Base-by-base conservation (phyloP, 768 basidiomycete species). In the Lactarius vividus region DNA sequence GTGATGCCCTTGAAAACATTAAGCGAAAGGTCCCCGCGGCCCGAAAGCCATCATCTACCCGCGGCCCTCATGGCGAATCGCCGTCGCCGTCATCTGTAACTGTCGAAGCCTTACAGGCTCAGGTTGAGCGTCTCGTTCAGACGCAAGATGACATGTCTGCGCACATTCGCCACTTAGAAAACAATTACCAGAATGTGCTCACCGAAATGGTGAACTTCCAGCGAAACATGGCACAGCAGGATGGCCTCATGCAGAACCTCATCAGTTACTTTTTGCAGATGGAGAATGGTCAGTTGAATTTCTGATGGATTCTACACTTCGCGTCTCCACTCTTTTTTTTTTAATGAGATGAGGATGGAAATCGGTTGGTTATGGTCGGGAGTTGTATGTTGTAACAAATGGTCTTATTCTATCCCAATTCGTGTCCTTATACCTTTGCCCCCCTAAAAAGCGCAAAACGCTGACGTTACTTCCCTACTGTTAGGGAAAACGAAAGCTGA, bases 231-330 rank as follows among this genome's bases (percentile, higher is more conserved):
- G 89, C 88, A 37, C 88, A 92, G 76, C 92, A 94, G 79, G 94
- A 96, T 70, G 85, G 85, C 49, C 75, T 94, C 62, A 88, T 92
- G 85, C 89, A 92, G 76, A 86, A 84, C 71, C 73, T 94, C 66
- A 88, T 95, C 71, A 86, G 88, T 64, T 92, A 91, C 77, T 89
- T 92, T 75, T 78, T 94, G 71, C 86, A 88, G 70, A 77, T 83
- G 68, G 91, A 92, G 77, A 81, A 80, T 68, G 82, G 82, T 82
- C 74, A 75, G 81, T 77, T 72, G 68, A 67, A 69, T 70, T 71
- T 72, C 61, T 75, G 68, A 68, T 26, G 59, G 46, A 67, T 58
- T 62, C 29, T 58, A 35, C 20, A 26, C 35, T 29, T 52, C 66
- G 31, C 42, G 15, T 62, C 54, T 52, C 26, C 54, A 7, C 23